A percentile compares a stretch with the other conserved stretches of the same genome.
Conservation (phyloP, 441 rosid species). For the Macaranga tanarius region DNA sequence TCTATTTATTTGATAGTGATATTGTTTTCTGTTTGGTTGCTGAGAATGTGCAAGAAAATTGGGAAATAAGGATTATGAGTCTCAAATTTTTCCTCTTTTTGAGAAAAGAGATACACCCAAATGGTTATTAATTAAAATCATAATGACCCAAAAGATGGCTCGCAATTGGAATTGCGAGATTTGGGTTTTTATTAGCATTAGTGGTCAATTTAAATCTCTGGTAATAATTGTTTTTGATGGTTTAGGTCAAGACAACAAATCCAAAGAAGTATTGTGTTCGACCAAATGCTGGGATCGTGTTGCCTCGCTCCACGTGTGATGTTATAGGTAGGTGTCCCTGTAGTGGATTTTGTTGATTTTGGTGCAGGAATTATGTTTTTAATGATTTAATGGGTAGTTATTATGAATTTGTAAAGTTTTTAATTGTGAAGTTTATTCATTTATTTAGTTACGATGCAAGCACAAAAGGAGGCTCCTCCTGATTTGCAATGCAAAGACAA, state of each 20-base stretch:
- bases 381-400: background rate
- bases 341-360: background rate
- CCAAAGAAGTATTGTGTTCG: conserved; percentile 82
- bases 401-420: background rate
- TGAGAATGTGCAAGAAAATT: background rate
- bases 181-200: conserved; percentile 11
- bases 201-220: conserved; percentile 6
- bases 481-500: conserved; percentile 82
- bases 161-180: background rate
- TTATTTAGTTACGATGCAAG: conserved; percentile 75
- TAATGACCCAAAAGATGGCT: background rate
- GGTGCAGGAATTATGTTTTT: background rate
- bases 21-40: conserved; percentile 19
- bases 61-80: background rate
- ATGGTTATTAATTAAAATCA: background rate
- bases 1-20: conserved; percentile 3
- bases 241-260: conserved; percentile 79
- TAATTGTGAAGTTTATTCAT: background rate
- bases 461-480: conserved; percentile 71
- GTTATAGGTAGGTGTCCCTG: conserved; percentile 40
- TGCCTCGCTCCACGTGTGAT: conserved; percentile 69
- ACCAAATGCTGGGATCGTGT: conserved; percentile 68
- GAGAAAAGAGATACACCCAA: background rate
- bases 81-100: background rate
- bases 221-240: conserved; percentile 4